phyloP scores from a whole-genome alignment of 176 grass and related monocot species.

The Eragrostis curvula region DNA sequence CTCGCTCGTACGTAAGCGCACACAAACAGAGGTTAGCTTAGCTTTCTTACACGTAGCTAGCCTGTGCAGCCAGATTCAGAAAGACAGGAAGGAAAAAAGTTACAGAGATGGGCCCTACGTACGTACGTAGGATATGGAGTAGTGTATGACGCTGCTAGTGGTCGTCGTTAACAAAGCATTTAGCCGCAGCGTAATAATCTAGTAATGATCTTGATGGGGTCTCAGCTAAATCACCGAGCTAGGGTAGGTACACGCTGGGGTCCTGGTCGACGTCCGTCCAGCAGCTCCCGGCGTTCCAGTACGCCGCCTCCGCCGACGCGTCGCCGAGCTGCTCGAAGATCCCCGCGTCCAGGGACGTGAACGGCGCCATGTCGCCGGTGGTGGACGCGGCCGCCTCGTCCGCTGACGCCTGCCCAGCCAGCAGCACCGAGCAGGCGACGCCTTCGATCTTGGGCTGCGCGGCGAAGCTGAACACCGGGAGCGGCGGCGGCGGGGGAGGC shows the following conservation, averaged over 20 bases:
- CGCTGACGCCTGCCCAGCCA: not conserved
- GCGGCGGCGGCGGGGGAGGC: slow-evolving; percentile 35
- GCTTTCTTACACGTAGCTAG: slow-evolving; percentile 42
- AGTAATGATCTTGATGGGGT: slow-evolving; percentile 18
- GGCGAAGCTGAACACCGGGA: slow-evolving; percentile 50
- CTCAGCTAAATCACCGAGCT: slow-evolving; percentile 24
- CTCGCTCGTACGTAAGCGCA: slow-evolving; percentile 16
- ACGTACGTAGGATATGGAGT: not conserved
- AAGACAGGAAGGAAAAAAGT: not conserved
- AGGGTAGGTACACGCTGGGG: slow-evolving; percentile 55
- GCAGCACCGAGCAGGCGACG: not conserved
- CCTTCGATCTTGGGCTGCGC: slow-evolving; percentile 28
- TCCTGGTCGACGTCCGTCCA: slow-evolving; percentile 57
- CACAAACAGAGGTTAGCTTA: slow-evolving; percentile 28
- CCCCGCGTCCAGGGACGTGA: slow-evolving; percentile 47
- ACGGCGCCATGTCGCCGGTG: slow-evolving; percentile 37
- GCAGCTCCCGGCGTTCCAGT: slow-evolving; percentile 53
- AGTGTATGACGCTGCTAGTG: slow-evolving; percentile 24
- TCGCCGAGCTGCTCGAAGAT: slow-evolving; percentile 64
- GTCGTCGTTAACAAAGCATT: slow-evolving; percentile 45
- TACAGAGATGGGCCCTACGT: not conserved
- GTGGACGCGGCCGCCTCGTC: not conserved
- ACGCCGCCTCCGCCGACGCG: slow-evolving; percentile 27
- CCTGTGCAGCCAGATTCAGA: slow-evolving; percentile 32
- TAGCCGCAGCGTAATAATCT: slow-evolving; percentile 43